Percentiles rank a stretch among this genome's conserved stretches.
Evolutionary conservation across 257 asterid species (phyloP).

Genomic region (Scutellaria barbata): DNA sequence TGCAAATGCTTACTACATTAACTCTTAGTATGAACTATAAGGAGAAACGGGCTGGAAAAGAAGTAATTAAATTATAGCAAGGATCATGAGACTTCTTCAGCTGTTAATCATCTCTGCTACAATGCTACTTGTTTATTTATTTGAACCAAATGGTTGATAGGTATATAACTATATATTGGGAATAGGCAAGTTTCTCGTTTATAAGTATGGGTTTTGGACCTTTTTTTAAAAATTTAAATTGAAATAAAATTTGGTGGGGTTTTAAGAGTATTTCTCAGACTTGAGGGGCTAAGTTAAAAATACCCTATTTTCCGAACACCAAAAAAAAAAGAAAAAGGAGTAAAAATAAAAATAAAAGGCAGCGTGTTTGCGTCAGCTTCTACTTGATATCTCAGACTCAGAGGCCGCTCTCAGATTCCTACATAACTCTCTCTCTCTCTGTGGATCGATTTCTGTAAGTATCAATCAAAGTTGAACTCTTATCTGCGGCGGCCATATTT

Average conservation of each 20-base stretch:
- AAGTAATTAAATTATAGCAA: no score
- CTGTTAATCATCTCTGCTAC: no score
- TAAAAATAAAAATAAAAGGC: not conserved
- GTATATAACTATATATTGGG: no score
- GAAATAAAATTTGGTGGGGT: not conserved
- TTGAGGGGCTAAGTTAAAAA: conserved; percentile 22
- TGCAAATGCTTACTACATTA: no score
- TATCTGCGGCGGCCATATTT: conserved; percentile 14
- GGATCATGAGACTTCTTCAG: no score
- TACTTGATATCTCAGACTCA: conserved; percentile 19
- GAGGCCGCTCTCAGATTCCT: conserved; percentile 37
- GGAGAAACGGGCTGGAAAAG: no score
- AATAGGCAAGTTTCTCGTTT: no score
- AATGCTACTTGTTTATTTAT: no score
- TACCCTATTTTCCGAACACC: not conserved
- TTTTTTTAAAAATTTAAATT: no score
- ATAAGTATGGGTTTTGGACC: no score
- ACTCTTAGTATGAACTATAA: no score
- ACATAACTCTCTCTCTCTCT: conserved; percentile 14
- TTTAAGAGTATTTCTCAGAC: not conserved
- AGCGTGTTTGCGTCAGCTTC: conserved; percentile 16
- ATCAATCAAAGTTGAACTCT: conserved; percentile 16
- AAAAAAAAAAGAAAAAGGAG: not conserved
- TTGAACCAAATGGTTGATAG: no score
- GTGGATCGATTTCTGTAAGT: conserved; percentile 31